phyloP scores from a whole-genome alignment of 1,284 basidiomycete genomes.

The Pseudozyma flocculosa region DNA sequence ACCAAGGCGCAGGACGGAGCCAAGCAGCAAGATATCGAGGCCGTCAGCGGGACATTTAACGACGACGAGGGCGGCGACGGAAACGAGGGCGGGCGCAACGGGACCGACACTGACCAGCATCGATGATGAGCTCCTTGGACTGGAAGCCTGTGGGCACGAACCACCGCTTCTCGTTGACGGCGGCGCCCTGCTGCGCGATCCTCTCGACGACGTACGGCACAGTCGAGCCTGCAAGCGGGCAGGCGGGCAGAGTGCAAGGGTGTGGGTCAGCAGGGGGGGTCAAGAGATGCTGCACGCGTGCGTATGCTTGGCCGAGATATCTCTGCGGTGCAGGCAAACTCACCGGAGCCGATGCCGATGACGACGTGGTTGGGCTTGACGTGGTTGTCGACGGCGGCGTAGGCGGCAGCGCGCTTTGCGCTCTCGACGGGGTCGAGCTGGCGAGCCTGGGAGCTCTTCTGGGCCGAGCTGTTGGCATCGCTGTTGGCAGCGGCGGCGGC shows the following conservation, averaged over 20 bases:
- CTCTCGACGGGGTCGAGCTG: slow-evolving; percentile 47
- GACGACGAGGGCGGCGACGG: too few species aligned
- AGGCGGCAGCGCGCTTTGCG: slow-evolving; percentile 88
- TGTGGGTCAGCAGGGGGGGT: background rate
- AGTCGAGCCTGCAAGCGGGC: slow-evolving; percentile 69
- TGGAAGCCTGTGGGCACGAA: slow-evolving; percentile 73
- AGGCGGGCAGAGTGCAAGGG: background rate
- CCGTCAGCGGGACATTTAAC: too few species aligned
- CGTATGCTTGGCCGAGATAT: too few species aligned
- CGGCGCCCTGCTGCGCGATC: slow-evolving; percentile 79
- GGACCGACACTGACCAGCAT: slow-evolving; percentile 62
- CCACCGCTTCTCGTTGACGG: slow-evolving; percentile 68
- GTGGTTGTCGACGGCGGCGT: slow-evolving; percentile 89
- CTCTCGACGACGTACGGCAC: slow-evolving; percentile 97
- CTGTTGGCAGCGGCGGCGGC: slow-evolving; percentile 7
- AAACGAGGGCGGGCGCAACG: too few species aligned
- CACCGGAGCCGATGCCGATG: slow-evolving; percentile 59
- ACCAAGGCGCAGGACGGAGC: too few species aligned
- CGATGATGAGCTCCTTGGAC: slow-evolving; percentile 89
- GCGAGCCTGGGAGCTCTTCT: slow-evolving; percentile 19
- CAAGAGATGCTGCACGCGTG: background rate
- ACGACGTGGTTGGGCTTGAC: slow-evolving; percentile 80
- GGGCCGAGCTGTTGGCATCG: slow-evolving; percentile 10
- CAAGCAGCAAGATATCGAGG: too few species aligned
- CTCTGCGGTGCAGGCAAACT: too few species aligned